Conservation (phyloP, 805 yeast species). For the Candida orba region DNA sequence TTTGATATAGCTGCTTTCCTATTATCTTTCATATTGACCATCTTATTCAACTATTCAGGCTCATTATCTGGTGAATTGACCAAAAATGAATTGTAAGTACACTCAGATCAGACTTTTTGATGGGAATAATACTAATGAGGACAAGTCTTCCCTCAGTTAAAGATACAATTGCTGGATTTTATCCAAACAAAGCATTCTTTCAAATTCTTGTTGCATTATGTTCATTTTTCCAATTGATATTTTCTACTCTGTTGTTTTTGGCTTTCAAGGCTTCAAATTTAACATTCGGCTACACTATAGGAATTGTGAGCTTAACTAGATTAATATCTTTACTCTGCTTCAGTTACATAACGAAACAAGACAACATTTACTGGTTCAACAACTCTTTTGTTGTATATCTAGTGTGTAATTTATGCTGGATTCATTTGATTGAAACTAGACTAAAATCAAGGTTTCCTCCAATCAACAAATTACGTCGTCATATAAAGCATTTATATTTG, state of each 20-base stretch:
- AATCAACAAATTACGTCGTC: conserved; percentile 1
- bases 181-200: conserved; percentile 14
- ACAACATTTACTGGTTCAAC: conserved; percentile 5
- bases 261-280: background rate
- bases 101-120: background rate
- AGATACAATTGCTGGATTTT: conserved; percentile 9
- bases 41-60: conserved; percentile 8
- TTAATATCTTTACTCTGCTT: conserved; percentile 7
- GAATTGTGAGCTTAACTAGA: background rate
- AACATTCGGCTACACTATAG: background rate
- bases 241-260: background rate
- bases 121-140: background rate
- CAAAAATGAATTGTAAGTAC: conserved; percentile 13
- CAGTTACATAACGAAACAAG: conserved; percentile 9
- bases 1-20: conserved; percentile 7
- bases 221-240: conserved; percentile 7
- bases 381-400: conserved; percentile 9
- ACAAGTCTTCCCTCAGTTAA: conserved; percentile 12
- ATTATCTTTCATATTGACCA: conserved; percentile 4
- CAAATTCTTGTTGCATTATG: conserved; percentile 11
- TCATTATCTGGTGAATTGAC: conserved; percentile 10
- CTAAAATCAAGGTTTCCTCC: background rate
- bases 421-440: conserved; percentile 3
- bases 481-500: background rate
- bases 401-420: conserved; percentile 6